phyloP scores from a whole-genome alignment of 2,329 filamentous ascomycete species.

The Arthroderma sp. region DNA sequence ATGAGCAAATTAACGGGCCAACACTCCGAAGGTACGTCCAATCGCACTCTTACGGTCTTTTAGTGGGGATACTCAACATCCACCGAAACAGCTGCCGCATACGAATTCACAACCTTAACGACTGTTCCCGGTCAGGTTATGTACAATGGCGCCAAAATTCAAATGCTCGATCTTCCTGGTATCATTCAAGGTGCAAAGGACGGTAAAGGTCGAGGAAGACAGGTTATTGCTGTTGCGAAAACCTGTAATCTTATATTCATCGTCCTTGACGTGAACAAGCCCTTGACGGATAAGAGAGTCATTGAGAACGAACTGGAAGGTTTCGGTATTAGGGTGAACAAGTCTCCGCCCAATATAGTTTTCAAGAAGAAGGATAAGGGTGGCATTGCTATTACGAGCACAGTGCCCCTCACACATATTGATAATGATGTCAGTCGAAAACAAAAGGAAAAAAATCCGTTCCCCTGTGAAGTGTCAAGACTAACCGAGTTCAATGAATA shows the following conservation, averaged over 20 bases:
- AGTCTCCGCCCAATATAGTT: slow-evolving; percentile 92
- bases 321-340: slow-evolving; percentile 96
- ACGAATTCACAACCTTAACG: slow-evolving; percentile 97
- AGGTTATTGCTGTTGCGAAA: slow-evolving; percentile 98
- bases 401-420: slow-evolving; percentile 81
- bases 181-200: slow-evolving; percentile 99
- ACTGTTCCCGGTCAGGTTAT: slow-evolving; percentile 91
- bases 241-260: slow-evolving; percentile 99
- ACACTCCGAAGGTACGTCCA: slow-evolving; percentile 60
- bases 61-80: not conserved
- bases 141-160: slow-evolving; percentile 94
- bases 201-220: slow-evolving; percentile 89
- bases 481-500: slow-evolving; percentile 14
- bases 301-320: slow-evolving; percentile 94
- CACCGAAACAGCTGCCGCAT: slow-evolving; percentile 55
- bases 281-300: slow-evolving; percentile 86
- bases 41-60: not conserved
- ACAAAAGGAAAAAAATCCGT: not conserved
- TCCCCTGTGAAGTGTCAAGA: not conserved
- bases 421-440: slow-evolving; percentile 52
- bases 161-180: slow-evolving; percentile 96
- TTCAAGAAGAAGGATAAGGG: slow-evolving; percentile 99
- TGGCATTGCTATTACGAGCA: slow-evolving; percentile 90
- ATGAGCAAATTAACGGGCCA: slow-evolving; percentile 92
- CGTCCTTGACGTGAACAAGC: slow-evolving; percentile 96